Evolutionary conservation across 2,329 filamentous ascomycete species (phyloP), one percentile per base, ranked within the genome.

Genomic region (Scedosporium aurantiacum): DNA sequence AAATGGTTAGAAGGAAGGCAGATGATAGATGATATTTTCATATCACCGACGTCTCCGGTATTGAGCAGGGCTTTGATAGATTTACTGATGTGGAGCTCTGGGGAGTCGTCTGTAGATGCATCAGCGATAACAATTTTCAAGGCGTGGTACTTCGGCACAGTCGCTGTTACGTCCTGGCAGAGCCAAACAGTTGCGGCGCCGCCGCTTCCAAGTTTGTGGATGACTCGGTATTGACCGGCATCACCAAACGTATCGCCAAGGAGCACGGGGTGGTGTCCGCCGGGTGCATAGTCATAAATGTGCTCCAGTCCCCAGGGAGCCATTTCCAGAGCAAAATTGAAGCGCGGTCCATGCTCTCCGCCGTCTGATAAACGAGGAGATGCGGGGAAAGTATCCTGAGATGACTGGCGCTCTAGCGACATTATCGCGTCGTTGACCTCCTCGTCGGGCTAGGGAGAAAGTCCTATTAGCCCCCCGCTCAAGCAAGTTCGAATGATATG

Each of bases 131-230:
- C n/a, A 21, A 57, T 57, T 37, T 57, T 57, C 10, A 40, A 37
- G 12, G n/a, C 28, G 16, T 70, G 67, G 43, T 70, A 73, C 52
- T 54, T 63, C 4, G 62, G 21, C 5, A 52, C 47, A 4, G 54
- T 37, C 7, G 75, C 70, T 4, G 67, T 66, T 8, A 32, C 10
- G 47, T 73, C 76, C 41, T 52, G 65, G 60, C 65, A 67, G 8
- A 79, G 71, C 78, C 75, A 80, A 55, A 79, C 73, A 6, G 75
- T 80, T 5, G 74, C 75, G 65, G 68, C 76, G 5, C 72, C 73
- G 25, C 77, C 76, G 61, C 66, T 73, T 37, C 76, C 75, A 40
- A 79, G 66, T 66, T 80, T 80, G 61, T 77, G 72, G 58, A 75
- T 64, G 55, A 79, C 67, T 52, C 70, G 68, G 63, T 80, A 80